These are phyloP conservation scores for Chaetomiaceae sp. DNA, from an alignment of 2,329 filamentous ascomycete species.

Conservation along the genomic window DNA sequence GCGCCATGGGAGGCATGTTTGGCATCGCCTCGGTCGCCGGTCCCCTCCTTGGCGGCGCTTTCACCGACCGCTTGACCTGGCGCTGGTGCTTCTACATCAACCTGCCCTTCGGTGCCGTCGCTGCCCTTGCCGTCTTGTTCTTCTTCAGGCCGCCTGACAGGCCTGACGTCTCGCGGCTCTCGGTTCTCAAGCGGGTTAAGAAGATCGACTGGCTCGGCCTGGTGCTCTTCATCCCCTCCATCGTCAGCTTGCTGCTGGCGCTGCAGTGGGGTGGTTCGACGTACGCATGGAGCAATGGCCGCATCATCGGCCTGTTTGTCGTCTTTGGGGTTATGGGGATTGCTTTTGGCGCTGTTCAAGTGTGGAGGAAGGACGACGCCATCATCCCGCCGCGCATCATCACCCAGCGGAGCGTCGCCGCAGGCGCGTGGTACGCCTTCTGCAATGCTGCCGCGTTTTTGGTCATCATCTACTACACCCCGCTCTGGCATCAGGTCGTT, in stretches of 20 bases:
- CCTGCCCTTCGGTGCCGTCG: background rate
- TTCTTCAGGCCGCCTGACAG: too few species aligned
- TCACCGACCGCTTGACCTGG: background rate
- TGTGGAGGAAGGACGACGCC: constrained; percentile 41
- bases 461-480: constrained; percentile 43
- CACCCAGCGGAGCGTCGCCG: constrained; percentile 37
- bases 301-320: constrained; percentile 46
- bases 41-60: background rate
- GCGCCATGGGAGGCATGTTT: constrained; percentile 40
- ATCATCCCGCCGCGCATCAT: constrained; percentile 45
- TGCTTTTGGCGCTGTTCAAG: constrained; percentile 42
- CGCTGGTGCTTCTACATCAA: constrained; percentile 7
- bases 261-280: constrained; percentile 51
- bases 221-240: constrained; percentile 43
- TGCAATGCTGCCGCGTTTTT: constrained; percentile 47
- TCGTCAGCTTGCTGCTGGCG: constrained; percentile 49
- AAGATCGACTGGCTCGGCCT: constrained; percentile 47
- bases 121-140: background rate
- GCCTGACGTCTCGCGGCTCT: background rate
- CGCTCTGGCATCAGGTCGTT: background rate
- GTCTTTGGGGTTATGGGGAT: constrained; percentile 41
- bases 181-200: constrained; percentile 34
- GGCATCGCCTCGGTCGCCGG: constrained; percentile 31
- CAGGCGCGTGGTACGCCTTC: constrained; percentile 36
- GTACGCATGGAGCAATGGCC: constrained; percentile 45